Evolutionary conservation across 352 stramenopile species (phyloP), one percentile per base, ranked within the genome.

Genomic region (Nothophytophthora sp.): DNA sequence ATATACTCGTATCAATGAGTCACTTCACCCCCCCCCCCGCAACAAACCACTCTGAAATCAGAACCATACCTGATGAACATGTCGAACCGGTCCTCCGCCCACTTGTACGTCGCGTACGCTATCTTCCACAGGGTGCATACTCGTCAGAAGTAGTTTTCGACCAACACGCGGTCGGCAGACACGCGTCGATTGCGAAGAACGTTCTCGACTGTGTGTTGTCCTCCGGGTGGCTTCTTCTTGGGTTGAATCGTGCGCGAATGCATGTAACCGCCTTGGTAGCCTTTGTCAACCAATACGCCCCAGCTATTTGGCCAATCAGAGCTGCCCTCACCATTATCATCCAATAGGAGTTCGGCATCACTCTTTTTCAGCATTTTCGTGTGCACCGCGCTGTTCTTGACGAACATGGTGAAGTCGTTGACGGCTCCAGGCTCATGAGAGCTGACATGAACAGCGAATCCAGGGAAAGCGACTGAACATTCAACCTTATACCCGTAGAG

Each of bases 251-350:
- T 51, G 4, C 50, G 24, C 42, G 51, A 18, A 10, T 51, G 16
- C 0, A 25, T 11, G 24, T 35, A 25, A 39, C 28, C 43, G 11
- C 50, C 50, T 51, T 45, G 33, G n/a, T 43, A 48, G n/a, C 19
- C 50, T 25, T 52, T 59, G 30, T 51, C 50, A 6, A 59, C 50
- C 2, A 59, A 22, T 0, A 47, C 25, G 25, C 1, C 50, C 39
- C 50, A 59, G 25, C 19, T 40, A 5, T 33, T 13, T 3, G 50
- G 32, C 8, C 34, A 42, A 2, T 41, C 27, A 11, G 18, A 27
- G 5, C 2, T 32, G 4, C 40, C 40, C 34, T 48, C 40, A 11
- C 25, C 40, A 15, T 48, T 36, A 13, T 36, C 25, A 7, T 32
- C 23, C 2, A 27, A 13, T 5, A 15, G 10, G 9, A 32, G 13